A percentile compares a stretch with the other conserved stretches of the same genome.
phyloP scores from a whole-genome alignment of 352 stramenopile genomes.

The Phytophthora kernoviae region DNA sequence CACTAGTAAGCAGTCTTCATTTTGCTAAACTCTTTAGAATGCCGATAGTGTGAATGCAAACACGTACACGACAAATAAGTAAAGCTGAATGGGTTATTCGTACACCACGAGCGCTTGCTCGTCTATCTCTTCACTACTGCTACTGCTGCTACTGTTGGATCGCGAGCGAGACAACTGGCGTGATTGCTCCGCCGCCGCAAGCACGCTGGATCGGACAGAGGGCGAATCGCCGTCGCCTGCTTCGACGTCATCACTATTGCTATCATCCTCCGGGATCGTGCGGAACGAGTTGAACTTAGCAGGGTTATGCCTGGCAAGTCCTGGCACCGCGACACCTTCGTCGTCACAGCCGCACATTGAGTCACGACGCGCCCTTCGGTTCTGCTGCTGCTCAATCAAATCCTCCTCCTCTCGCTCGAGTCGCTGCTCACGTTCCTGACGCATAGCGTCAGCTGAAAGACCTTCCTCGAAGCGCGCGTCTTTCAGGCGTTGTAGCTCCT shows the following conservation, averaged over 20 bases:
- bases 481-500: conserved; percentile 74
- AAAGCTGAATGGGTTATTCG: conserved; percentile 25
- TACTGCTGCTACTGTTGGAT: conserved; percentile 30
- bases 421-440: conserved; percentile 27
- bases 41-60: background rate
- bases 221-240: conserved; percentile 27
- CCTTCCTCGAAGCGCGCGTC: conserved; percentile 29
- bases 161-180: conserved; percentile 18
- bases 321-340: conserved; percentile 79
- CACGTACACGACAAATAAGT: conserved; percentile 2
- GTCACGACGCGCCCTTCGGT: conserved; percentile 28
- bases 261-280: conserved; percentile 52
- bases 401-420: conserved; percentile 23
- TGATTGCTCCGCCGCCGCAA: conserved; percentile 32
- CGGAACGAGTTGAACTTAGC: conserved; percentile 89
- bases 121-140: conserved; percentile 34
- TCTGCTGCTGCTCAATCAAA: conserved; percentile 5
- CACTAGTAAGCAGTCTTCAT: conserved; percentile 17
- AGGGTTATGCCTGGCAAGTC: conserved; percentile 69
- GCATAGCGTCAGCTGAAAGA: conserved; percentile 14
- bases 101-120: conserved; percentile 41
- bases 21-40: conserved; percentile 7
- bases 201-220: conserved; percentile 21
- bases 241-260: conserved; percentile 30
- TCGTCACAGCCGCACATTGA: conserved; percentile 50